A percentile compares a stretch with the other conserved stretches of the same genome.
Conservation (phyloP, 2,329 filamentous ascomycete genomes). For the Monosporascus sp. region DNA sequence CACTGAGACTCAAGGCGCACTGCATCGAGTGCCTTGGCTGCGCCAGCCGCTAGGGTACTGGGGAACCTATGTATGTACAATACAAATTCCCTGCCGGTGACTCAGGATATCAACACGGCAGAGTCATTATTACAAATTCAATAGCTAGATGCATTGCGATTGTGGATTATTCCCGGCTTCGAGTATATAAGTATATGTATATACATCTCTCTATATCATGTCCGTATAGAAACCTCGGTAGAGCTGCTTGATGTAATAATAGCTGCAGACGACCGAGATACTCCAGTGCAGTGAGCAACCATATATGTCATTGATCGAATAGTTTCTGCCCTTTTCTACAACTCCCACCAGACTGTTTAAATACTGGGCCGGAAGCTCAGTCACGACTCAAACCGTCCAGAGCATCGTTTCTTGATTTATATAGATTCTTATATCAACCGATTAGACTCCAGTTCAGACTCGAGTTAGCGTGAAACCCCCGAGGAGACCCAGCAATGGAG, state of each 20-base stretch:
- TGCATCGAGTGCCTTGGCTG: not conserved
- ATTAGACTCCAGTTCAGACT: not conserved
- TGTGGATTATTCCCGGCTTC: not conserved
- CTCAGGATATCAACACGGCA: constrained; percentile 6
- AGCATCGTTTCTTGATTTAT: not conserved
- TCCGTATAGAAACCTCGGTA: no score
- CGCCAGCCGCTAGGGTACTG: not conserved
- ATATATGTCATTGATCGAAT: not conserved
- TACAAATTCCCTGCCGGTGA: constrained; percentile 10
- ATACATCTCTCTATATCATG: not conserved
- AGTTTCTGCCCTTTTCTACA: not conserved
- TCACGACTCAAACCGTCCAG: not conserved
- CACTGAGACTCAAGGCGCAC: not conserved
- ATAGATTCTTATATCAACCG: not conserved
- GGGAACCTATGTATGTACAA: not conserved
- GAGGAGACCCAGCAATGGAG: constrained; percentile 17
- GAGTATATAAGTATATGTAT: not conserved
- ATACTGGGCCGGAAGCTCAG: not conserved
- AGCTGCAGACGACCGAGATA: no score
- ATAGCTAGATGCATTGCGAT: no score
- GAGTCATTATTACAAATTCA: not conserved
- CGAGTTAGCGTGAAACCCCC: not conserved
- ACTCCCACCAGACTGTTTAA: not conserved
- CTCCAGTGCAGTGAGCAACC: not conserved
- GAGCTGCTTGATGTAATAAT: no score